These are phyloP conservation scores for Serendipita indica DNA, from an alignment of 768 basidiomycete genomes.

Conservation along the genomic window DNA sequence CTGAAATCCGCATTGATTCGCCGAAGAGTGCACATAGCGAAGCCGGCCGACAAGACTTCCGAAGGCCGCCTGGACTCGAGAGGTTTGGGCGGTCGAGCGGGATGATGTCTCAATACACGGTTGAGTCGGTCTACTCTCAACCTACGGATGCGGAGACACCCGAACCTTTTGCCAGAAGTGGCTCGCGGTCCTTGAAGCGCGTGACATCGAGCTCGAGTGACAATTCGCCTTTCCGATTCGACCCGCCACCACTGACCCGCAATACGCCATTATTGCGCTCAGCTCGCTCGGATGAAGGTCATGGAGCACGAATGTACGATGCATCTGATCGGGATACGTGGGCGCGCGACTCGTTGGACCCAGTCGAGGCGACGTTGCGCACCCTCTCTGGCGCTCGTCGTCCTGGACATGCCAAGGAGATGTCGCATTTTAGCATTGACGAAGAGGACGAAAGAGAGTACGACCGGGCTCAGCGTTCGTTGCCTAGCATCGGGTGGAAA, in stretches of 20 bases:
- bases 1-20: conserved; percentile 7
- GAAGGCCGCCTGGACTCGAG: neutral
- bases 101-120: neutral
- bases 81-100: neutral
- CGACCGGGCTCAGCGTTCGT: too few relatives aligned
- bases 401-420: neutral
- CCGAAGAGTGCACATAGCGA: neutral
- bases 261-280: too few relatives aligned
- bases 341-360: neutral
- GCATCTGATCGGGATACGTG: neutral
- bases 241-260: neutral
- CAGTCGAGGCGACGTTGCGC: neutral
- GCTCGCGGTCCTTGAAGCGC: neutral
- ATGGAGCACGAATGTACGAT: neutral
- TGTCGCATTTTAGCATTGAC: neutral
- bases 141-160: neutral
- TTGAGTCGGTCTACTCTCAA: conserved; percentile 1
- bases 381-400: neutral
- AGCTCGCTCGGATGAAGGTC: neutral
- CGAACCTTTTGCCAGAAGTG: neutral
- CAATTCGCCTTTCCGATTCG: conserved; percentile 5
- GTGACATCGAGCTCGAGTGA: conserved; percentile 1
- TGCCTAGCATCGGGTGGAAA: neutral
- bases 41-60: neutral
- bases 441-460: too few relatives aligned